Evolutionary conservation across 345 rosid species (phyloP), one percentile per base, ranked within the genome.

Genomic region (Brassica carinata): DNA sequence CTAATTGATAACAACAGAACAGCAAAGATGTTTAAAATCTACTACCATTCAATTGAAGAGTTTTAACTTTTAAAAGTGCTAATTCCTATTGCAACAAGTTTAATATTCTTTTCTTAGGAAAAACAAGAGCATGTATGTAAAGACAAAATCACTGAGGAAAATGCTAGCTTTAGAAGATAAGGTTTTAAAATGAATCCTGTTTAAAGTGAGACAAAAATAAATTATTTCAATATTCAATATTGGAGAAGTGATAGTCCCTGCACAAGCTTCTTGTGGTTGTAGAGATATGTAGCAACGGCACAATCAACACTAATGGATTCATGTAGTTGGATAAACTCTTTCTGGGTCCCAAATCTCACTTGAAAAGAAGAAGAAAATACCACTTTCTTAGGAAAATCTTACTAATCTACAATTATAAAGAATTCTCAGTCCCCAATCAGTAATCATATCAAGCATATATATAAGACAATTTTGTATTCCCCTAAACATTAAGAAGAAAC

Each of bases 191-290:
- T 57, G 27, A 57, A 51, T 51, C 58, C 8, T 51, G 19, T 51
- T 51, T 51, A 51, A 51, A 6, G 64, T 48, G 71, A 62, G 14
- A 71, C 75, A 23, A 63, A 62, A 45, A 63, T 1, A 63, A 77
- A n/a, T 19, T 0, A 64, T 70, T 63, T 63, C 7, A 8, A 31
- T 48, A 31, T 33, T 18, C 57, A 33, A 33, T 71, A 19, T 64
- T 51, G 48, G 23, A 64, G 26, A 64, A 74, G 48, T 74, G 71
- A 75, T 67, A 33, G 76, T 66, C 82, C 77, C 74, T 45, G 40
- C 13, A 33, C 59, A 36, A 73, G 57, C 53, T 73, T 45, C 64
- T 30, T 30, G 66, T 62, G 34, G 93, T 55, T 55, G 62, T 55
- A 55, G 26, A 55, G 62, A 17, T 7, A 17, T 53, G 7, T n/a